Base-by-base conservation (phyloP, 495 filamentous ascomycete species). In the Haplographium delicatum region DNA sequence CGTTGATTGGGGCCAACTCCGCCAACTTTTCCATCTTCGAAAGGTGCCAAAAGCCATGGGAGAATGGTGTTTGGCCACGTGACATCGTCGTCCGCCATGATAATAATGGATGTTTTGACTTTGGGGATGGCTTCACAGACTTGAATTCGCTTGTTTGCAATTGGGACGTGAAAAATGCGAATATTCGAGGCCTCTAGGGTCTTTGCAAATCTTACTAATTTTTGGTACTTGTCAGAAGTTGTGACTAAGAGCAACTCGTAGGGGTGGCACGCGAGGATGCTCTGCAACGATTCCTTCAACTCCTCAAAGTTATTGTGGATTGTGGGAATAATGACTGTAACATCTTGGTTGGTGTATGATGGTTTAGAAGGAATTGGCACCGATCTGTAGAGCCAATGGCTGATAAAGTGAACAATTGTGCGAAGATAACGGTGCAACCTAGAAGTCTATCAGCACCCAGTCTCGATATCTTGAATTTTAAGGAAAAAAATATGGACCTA, bases 71-170 rank as follows among this genome's bases (percentile, higher is more conserved):
- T 65, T 1, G 88, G 89, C 86, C 88, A 91, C 54, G 79, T 83
- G 44, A 95, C 89, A 63, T 95, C 89, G 68, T 93, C 89, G 62
- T 95, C 89, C 20, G 86, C 86, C 62, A 95, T 84, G 42, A 95
- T 68, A 10, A 84, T 91, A 56, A 93, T 84, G 10, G 76, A 63
- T 0, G 88, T 91, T 41, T 63, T 67, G 25, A 93, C 85, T 51
- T 85, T 77, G 18, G 87, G 86, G 40, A 95, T 84, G 1, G 86
- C 88, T 50, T 80, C 75, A 50, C 84, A 85, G 67, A 95, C 87
- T 66, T 95, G 89, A 25, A 83, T 80, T 13, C 89, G 81, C 67
- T 95, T 94, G 66, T 95, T 93, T 11, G 82, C 83, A 56, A 81
- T 75, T 5, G 68, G 68, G 40, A 79, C 70, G 27, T 73, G 74